A percentile compares a stretch with the other conserved stretches of the same genome.
phyloP scores from a whole-genome alignment of 2,329 filamentous ascomycete species.

The Aspergillus brunneoviolaceus region DNA sequence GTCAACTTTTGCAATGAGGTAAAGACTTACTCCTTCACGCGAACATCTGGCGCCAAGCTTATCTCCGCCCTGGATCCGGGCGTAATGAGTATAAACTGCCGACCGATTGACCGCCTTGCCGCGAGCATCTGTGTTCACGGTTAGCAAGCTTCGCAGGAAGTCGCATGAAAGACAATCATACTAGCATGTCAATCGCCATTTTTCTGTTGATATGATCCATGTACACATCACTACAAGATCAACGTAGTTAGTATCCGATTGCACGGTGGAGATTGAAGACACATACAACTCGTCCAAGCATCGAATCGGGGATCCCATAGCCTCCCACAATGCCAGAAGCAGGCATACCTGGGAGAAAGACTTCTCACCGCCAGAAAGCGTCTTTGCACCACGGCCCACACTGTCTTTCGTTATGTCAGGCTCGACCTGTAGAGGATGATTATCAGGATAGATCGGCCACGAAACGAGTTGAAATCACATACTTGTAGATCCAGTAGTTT shows the following conservation, averaged over 20 bases:
- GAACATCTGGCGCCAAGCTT: constrained; percentile 45
- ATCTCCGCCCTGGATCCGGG: constrained; percentile 73
- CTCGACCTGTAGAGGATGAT: constrained; percentile 50
- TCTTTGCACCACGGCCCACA: constrained; percentile 80
- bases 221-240: constrained; percentile 71
- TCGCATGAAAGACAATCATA: constrained; percentile 46
- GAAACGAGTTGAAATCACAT: constrained; percentile 3
- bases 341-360: constrained; percentile 97
- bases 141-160: not conserved
- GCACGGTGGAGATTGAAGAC: not conserved
- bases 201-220: constrained; percentile 97
- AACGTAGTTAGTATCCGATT: constrained; percentile 19
- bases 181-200: constrained; percentile 90
- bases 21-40: constrained; percentile 43
- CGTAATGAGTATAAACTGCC: constrained; percentile 95
- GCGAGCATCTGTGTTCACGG: constrained; percentile 65
- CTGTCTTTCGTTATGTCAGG: constrained; percentile 68
- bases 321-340: constrained; percentile 90
- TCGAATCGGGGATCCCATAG: constrained; percentile 91
- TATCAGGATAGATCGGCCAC: constrained; percentile 9
- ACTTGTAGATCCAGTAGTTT: constrained; percentile 76
- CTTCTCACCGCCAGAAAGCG: constrained; percentile 92
- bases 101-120: constrained; percentile 79
- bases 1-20: not conserved
- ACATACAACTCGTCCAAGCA: constrained; percentile 88